Evolutionary conservation across 2,329 filamentous ascomycete genomes (phyloP).

Genomic region (Aspergillus fumigatiaffinis): DNA sequence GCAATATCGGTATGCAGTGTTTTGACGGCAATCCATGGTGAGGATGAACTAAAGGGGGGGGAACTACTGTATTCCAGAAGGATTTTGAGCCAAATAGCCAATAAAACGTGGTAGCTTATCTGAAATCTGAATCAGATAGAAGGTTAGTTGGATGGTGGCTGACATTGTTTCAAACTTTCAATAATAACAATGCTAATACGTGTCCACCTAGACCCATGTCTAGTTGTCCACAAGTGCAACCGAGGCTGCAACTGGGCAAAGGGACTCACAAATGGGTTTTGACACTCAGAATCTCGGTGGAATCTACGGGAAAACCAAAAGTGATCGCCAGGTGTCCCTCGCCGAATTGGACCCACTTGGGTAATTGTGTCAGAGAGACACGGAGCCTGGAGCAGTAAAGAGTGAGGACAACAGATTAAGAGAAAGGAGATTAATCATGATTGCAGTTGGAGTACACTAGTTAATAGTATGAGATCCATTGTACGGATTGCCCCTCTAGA

Average conservation of each 20-base stretch:
- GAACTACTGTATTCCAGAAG: background rate
- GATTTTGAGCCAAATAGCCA: background rate
- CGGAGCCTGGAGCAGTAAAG: conserved; percentile 12
- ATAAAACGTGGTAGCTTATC: background rate
- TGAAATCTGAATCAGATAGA: background rate
- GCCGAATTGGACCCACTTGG: conserved; percentile 19
- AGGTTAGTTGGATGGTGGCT: background rate
- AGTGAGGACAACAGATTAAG: too few species aligned
- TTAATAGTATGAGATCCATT: background rate
- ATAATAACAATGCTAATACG: background rate
- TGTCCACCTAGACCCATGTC: background rate
- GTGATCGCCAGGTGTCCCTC: conserved; percentile 19
- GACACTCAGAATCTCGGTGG: background rate
- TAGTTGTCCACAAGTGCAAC: background rate
- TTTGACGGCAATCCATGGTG: background rate
- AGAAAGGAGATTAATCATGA: too few species aligned
- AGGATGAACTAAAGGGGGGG: background rate
- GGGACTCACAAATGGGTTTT: background rate
- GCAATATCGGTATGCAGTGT: background rate
- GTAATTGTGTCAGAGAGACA: conserved; percentile 20
- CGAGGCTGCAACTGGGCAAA: background rate
- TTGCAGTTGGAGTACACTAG: background rate
- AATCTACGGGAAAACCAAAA: background rate
- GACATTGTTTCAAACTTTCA: background rate
- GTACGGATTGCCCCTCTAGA: background rate